phyloP scores from a whole-genome alignment of 2,329 filamentous ascomycete genomes.

The Colletotrichum australisinense region DNA sequence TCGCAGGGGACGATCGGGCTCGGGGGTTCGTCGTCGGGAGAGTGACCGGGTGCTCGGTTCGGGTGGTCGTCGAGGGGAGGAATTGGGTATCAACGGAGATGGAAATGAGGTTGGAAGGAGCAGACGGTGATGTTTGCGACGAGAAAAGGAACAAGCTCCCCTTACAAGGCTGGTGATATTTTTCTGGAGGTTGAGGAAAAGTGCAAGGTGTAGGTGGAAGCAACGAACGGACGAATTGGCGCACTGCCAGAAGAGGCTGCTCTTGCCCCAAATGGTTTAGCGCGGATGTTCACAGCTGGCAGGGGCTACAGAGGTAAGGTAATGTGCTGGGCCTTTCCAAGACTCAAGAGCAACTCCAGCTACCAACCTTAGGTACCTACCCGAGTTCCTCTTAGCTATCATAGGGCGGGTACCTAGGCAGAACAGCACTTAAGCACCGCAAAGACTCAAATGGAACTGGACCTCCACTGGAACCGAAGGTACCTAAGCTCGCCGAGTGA shows the following conservation, averaged over 20 bases:
- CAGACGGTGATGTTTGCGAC: slow-evolving; percentile 37
- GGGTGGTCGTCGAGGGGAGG: slow-evolving; percentile 17
- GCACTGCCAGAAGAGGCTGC: slow-evolving; percentile 33
- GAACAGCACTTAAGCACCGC: slow-evolving; percentile 1
- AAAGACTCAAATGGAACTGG: background rate
- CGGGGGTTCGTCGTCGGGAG: slow-evolving; percentile 25
- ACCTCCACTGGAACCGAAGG: background rate
- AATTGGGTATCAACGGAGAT: slow-evolving; percentile 38
- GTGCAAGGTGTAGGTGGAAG: slow-evolving; percentile 35
- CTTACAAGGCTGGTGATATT: slow-evolving; percentile 39
- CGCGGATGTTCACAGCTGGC: slow-evolving; percentile 12
- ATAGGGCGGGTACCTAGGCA: background rate
- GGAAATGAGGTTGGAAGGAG: slow-evolving; percentile 30
- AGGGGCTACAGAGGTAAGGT: slow-evolving; percentile 18
- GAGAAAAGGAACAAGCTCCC: slow-evolving; percentile 34
- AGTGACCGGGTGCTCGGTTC: slow-evolving; percentile 26
- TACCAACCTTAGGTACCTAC: no score
- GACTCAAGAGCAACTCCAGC: slow-evolving; percentile 17
- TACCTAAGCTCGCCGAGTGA: background rate
- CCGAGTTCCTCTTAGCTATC: background rate
- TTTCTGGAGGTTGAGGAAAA: slow-evolving; percentile 37
- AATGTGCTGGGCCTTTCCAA: slow-evolving; percentile 14
- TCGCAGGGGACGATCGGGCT: slow-evolving; percentile 27
- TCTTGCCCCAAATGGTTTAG: slow-evolving; percentile 29
- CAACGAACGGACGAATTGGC: slow-evolving; percentile 38